A percentile compares a stretch with the other conserved stretches of the same genome.
phyloP scores from a whole-genome alignment of 495 filamentous ascomycete species.

The Xylaria curta region DNA sequence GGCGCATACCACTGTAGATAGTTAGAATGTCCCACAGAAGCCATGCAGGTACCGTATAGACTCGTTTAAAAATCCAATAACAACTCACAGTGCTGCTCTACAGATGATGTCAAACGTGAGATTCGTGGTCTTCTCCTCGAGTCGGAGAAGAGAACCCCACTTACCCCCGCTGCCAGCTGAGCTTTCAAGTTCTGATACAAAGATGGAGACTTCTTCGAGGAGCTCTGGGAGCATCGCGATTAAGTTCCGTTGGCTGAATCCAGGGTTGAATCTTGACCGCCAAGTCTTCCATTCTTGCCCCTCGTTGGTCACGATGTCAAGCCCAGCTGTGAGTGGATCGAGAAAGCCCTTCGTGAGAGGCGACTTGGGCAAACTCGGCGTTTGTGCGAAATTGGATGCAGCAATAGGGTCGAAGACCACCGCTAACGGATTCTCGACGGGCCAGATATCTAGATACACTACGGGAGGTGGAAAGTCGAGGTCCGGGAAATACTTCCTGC shows the following conservation, averaged over 20 bases:
- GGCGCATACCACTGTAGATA: conserved; percentile 34
- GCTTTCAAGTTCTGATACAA: conserved; percentile 39
- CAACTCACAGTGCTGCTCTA: conserved; percentile 38
- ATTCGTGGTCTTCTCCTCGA: conserved; percentile 41
- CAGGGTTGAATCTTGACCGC: conserved; percentile 47
- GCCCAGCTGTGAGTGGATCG: conserved; percentile 36
- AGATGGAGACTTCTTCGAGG: conserved; percentile 45
- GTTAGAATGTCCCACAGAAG: background rate
- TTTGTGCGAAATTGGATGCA: conserved; percentile 39
- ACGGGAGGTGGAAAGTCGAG: conserved; percentile 35
- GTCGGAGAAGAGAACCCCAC: conserved; percentile 43
- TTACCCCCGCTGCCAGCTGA: conserved; percentile 33
- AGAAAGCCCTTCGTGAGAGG: conserved; percentile 25
- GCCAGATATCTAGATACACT: conserved; percentile 57
- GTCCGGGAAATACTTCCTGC: conserved; percentile 40
- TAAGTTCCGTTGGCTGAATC: conserved; percentile 48
- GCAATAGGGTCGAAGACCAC: conserved; percentile 47
- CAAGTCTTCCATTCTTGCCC: conserved; percentile 47
- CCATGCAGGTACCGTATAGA: background rate
- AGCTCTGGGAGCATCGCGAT: conserved; percentile 46
- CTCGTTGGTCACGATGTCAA: conserved; percentile 43
- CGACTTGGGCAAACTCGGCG: conserved; percentile 34
- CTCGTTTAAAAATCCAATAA: background rate
- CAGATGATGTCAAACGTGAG: conserved; percentile 50
- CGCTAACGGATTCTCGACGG: conserved; percentile 37